Evolutionary conservation across 257 asterid species (phyloP).

Genomic region (Anisodus acutangulus): DNA sequence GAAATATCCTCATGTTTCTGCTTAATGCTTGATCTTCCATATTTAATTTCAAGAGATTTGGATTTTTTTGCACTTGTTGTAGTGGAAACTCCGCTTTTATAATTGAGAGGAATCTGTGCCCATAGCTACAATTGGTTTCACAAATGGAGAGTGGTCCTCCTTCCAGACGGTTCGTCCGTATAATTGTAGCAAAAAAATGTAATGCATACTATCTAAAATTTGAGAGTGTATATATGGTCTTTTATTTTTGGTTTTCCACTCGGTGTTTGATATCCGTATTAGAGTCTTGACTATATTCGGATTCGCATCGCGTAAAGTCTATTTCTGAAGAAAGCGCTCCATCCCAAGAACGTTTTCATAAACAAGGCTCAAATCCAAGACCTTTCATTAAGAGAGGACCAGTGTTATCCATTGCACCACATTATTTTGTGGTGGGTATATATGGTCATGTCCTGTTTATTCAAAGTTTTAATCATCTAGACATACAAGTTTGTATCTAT

Average conservation of each 20-base stretch:
- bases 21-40: background rate
- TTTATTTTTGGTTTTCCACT: no score
- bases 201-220: no score
- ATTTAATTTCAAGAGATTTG: background rate
- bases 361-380: no score
- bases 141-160: background rate
- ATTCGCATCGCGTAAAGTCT: no score
- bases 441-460: background rate
- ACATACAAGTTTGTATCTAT: background rate
- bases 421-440: no score
- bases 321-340: no score
- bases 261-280: no score
- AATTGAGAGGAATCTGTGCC: background rate
- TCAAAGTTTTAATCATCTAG: background rate
- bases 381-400: no score
- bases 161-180: background rate
- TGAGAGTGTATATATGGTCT: background rate
- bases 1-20: background rate
- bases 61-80: background rate
- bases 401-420: no score
- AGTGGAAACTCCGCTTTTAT: background rate
- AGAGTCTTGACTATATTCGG: no score
- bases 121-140: background rate
- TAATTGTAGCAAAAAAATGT: no score
- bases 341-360: no score